These are phyloP conservation scores for Camelina laxa DNA, from an alignment of 345 rosid genomes.

Conservation along the genomic window DNA sequence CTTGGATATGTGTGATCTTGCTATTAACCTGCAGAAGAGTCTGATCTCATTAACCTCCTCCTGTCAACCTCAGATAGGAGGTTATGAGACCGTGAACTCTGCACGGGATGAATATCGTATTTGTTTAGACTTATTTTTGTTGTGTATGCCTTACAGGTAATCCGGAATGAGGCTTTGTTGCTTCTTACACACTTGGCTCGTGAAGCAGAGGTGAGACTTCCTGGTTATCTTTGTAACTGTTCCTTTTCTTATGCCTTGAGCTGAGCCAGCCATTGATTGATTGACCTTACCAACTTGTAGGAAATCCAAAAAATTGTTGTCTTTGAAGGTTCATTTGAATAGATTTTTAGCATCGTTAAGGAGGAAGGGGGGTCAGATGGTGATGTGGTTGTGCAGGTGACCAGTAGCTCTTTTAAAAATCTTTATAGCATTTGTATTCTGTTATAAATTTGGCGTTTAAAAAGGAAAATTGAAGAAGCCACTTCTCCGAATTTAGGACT, in stretches of 20 bases:
- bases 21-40: constrained; percentile 14
- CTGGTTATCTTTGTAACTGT: constrained; percentile 29
- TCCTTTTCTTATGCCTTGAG: constrained; percentile 11
- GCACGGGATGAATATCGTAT: neutral
- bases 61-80: constrained; percentile 23
- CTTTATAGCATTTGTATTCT: constrained; percentile 9
- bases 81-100: constrained; percentile 24
- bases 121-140: neutral
- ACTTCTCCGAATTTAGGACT: constrained; percentile 8
- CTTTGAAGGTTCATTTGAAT: constrained; percentile 98
- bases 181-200: constrained; percentile 96
- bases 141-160: constrained; percentile 64
- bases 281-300: constrained; percentile 51
- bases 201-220: constrained; percentile 81
- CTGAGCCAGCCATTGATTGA: constrained; percentile 15
- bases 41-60: constrained; percentile 7
- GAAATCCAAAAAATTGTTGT: constrained; percentile 98
- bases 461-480: constrained; percentile 8
- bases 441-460: neutral
- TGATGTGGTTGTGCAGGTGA: constrained; percentile 98
- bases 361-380: constrained; percentile 99
- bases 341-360: constrained; percentile 84
- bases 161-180: constrained; percentile 90
- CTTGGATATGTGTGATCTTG: constrained; percentile 7
- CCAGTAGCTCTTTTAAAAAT: constrained; percentile 4